Percentiles rank a stretch among this genome's conserved stretches.
phyloP scores from a whole-genome alignment of 768 basidiomycete species.

The Trametes coccinea region DNA sequence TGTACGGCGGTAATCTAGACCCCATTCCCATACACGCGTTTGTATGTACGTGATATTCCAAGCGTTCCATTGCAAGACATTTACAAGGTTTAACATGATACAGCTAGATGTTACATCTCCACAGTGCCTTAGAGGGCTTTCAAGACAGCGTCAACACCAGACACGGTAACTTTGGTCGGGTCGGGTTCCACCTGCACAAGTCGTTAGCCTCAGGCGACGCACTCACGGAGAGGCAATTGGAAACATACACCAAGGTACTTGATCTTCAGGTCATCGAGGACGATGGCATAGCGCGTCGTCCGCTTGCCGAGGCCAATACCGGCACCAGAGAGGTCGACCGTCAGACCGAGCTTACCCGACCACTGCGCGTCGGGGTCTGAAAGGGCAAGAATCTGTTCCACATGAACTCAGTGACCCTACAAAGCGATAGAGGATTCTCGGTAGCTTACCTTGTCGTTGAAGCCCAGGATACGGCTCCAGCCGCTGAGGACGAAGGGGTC shows the following conservation, averaged over 20 bases:
- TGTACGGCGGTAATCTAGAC: too few species aligned
- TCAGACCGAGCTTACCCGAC: conserved; percentile 40
- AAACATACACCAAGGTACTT: conserved; percentile 48
- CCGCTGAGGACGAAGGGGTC: conserved; percentile 71
- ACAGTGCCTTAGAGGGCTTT: conserved; percentile 29
- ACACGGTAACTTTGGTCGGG: conserved; percentile 35
- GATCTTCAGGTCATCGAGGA: conserved; percentile 70
- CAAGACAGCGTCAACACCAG: conserved; percentile 42
- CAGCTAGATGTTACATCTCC: not conserved
- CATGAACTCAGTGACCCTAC: not conserved
- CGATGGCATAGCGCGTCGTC: conserved; percentile 54
- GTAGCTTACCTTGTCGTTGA: conserved; percentile 59
- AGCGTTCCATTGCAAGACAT: not conserved
- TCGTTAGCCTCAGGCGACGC: not conserved
- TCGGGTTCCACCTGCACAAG: conserved; percentile 30
- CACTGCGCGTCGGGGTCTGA: conserved; percentile 37
- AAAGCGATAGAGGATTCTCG: too few species aligned
- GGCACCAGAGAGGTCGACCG: conserved; percentile 47
- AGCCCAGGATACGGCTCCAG: conserved; percentile 30
- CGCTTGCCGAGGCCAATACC: conserved; percentile 40
- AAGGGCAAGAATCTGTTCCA: conserved; percentile 33
- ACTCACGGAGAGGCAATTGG: not conserved
- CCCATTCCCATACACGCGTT: too few species aligned
- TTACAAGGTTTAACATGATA: not conserved
- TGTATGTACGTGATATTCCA: too few species aligned